These are phyloP conservation scores for Leptographium lundbergii DNA, from an alignment of 2,329 filamentous ascomycete species.

Conservation along the genomic window DNA sequence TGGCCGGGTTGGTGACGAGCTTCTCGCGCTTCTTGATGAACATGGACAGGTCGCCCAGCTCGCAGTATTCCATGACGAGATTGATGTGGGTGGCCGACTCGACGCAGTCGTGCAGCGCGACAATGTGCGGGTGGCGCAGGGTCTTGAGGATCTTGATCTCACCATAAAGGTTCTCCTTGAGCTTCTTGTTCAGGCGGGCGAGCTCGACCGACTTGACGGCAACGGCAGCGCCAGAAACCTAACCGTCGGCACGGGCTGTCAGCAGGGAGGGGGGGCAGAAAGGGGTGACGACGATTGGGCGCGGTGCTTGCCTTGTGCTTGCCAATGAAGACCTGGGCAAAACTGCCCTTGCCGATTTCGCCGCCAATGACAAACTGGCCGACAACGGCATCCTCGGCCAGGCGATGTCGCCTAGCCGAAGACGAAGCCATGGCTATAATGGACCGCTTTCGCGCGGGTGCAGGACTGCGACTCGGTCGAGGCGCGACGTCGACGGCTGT, in stretches of 20 bases:
- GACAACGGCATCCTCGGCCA: constrained; percentile 11
- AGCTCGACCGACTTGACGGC: constrained; percentile 96
- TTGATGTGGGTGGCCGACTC: constrained; percentile 84
- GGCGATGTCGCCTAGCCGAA: constrained; percentile 6
- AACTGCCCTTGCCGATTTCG: constrained; percentile 95
- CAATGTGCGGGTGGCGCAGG: constrained; percentile 91
- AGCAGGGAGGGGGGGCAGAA: not conserved
- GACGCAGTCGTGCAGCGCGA: constrained; percentile 87
- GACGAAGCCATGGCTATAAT: constrained; percentile 7
- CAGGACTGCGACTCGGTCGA: too few species aligned
- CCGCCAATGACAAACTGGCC: constrained; percentile 16
- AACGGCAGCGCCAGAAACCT: constrained; percentile 72
- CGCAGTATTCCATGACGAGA: constrained; percentile 97
- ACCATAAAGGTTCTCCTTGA: constrained; percentile 88
- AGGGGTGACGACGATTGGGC: not conserved
- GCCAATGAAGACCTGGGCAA: constrained; percentile 87
- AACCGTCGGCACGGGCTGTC: constrained; percentile 1
- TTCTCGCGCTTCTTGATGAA: constrained; percentile 93
- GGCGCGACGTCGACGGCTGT: not conserved
- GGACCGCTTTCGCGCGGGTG: not conserved
- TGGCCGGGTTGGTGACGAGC: constrained; percentile 65
- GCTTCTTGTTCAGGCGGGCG: constrained; percentile 81
- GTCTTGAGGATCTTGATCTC: constrained; percentile 94
- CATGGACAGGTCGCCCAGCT: constrained; percentile 82
- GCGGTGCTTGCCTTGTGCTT: constrained; percentile 58